Percentiles rank a stretch among this genome's conserved stretches.
Conservation (phyloP, 176 grass and related monocot species). For the Dendrocalamus sinicus region DNA sequence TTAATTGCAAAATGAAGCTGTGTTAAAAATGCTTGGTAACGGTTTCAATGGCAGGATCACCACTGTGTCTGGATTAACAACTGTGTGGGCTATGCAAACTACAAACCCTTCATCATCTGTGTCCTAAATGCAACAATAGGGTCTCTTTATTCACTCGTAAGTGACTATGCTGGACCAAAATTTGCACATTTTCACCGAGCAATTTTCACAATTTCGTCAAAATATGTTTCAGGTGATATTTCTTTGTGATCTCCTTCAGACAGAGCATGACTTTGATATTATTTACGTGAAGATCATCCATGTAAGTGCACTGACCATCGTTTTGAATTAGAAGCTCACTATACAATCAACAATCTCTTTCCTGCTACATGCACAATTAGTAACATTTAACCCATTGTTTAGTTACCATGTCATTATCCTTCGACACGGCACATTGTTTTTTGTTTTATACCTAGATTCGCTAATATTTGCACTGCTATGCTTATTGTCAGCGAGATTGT, state of each 20-base stretch:
- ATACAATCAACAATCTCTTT: background rate
- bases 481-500: background rate
- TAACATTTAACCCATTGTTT: background rate
- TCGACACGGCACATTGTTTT: background rate
- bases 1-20: background rate
- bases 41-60: slow-evolving; percentile 75
- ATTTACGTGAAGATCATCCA: slow-evolving; percentile 64
- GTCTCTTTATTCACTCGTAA: slow-evolving; percentile 84
- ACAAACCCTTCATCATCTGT: slow-evolving; percentile 86
- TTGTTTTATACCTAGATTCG: background rate
- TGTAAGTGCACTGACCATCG: slow-evolving; percentile 60
- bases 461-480: background rate
- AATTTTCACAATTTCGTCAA: background rate
- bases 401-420: background rate
- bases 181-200: background rate
- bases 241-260: slow-evolving; percentile 62
- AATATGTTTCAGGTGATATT: slow-evolving; percentile 71
- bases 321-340: slow-evolving; percentile 16
- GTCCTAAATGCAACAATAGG: slow-evolving; percentile 77
- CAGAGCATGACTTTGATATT: slow-evolving; percentile 63
- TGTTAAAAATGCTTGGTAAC: slow-evolving; percentile 15
- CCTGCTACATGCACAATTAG: background rate
- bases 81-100: slow-evolving; percentile 93
- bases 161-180: slow-evolving; percentile 7
- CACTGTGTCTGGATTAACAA: slow-evolving; percentile 98